Base-by-base conservation (phyloP, 2,329 filamentous ascomycete genomes). In the Dactylellina drechsleri region DNA sequence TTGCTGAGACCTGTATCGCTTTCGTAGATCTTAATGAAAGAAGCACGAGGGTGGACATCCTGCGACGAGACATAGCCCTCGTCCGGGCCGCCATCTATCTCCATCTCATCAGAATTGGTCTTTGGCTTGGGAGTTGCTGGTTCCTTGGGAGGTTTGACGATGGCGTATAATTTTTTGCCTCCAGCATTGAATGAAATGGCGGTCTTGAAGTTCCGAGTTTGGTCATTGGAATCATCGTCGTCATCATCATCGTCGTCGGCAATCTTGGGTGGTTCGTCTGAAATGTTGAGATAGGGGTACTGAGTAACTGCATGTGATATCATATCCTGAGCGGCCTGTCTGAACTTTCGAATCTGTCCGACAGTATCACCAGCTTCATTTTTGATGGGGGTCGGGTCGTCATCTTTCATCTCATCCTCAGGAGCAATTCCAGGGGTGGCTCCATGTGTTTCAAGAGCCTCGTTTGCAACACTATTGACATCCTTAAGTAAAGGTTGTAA, bases 381-480 rank as follows among this genome's bases (percentile, higher is more conserved):
- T 18, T 68, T 75, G 13, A 68, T 28, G 2, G 60, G 40, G 2
- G 56, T 26, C 20, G 43, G 58, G 26, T 68, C 56, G 36, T 65
- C 64, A 16, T 75, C 71, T 15, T 58, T 68, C 71, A 75, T 75
- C 23, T 68, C 71, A 36, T 68, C 71, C 18, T 68, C 59, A 10
- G 64, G 71, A 1, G 59, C 57, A 12, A 68, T 50, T 7, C 57
- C 58, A 10, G 64, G 28, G 10, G 50, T 26, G 20, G 45, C 45
- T 13, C 71, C 47, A 8, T 64, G 31, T 1, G 20, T 45, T 36
- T 68, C 64, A n/a, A 64, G 57, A 23, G 71, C 64, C 45, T 75
- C 71, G 15, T 64, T 59, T 40, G 58, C 23, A n/a, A 75, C 59
- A 4, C 28, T n/a, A 40, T 68, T 57, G 58, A 75, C 15, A 26